Conservation (phyloP, 1,139 yeast species). For the Zygosaccharomyces pseudobailii region DNA sequence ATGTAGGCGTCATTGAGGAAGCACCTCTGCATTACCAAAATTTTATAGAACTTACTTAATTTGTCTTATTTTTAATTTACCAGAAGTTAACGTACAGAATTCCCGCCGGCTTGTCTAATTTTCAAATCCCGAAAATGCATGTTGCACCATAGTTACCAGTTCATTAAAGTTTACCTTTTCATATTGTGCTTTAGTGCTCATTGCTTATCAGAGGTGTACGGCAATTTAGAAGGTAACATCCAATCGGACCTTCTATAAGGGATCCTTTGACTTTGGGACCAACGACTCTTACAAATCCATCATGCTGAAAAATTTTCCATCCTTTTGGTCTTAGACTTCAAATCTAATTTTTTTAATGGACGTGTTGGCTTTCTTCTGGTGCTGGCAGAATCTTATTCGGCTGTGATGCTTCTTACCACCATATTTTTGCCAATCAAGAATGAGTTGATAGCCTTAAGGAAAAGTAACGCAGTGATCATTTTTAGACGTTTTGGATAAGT, state of each 20-base stretch:
- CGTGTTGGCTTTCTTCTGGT: constrained; percentile 28
- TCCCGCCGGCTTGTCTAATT: constrained; percentile 28
- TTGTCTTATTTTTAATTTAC: not conserved
- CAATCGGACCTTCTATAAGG: constrained; percentile 34
- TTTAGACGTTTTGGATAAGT: no score
- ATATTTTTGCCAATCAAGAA: no score
- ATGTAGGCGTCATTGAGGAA: constrained; percentile 44
- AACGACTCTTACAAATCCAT: constrained; percentile 28
- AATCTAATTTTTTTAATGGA: constrained; percentile 15
- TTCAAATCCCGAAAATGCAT: constrained; percentile 29
- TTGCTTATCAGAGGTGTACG: constrained; percentile 33
- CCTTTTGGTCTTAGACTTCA: no score
- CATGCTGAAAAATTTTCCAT: constrained; percentile 1
- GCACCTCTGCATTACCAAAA: constrained; percentile 23
- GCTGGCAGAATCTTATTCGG: constrained; percentile 7
- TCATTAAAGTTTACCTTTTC: constrained; percentile 32
- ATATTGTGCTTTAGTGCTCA: constrained; percentile 29
- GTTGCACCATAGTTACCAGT: constrained; percentile 25
- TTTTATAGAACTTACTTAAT: constrained; percentile 9
- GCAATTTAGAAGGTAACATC: constrained; percentile 29
- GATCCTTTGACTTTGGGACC: constrained; percentile 28
- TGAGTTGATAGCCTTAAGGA: no score
- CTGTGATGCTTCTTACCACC: no score
- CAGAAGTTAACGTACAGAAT: constrained; percentile 4
- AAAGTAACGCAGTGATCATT: no score